A percentile compares a stretch with the other conserved stretches of the same genome.
These are phyloP conservation scores for Miamiensis avidus DNA, from an alignment of 169 alveolate species.

Conservation along the genomic window DNA sequence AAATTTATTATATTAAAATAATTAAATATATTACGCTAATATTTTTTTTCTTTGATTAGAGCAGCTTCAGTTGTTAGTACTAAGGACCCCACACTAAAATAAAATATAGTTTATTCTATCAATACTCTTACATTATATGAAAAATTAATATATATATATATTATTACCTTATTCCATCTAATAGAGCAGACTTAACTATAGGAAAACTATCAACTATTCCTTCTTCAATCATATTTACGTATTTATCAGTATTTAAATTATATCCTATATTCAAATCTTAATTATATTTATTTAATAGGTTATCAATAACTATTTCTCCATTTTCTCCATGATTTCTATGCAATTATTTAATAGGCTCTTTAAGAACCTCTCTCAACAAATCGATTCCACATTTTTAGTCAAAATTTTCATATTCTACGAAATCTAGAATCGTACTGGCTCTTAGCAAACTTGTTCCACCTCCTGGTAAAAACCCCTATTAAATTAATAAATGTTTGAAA, in stretches of 20 bases:
- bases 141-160: no score
- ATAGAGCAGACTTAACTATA: slow-evolving; percentile 8
- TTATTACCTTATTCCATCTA: background rate
- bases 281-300: background rate
- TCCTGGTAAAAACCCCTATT: slow-evolving; percentile 22
- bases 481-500: no score
- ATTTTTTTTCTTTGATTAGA: slow-evolving; percentile 1
- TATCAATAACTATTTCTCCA: slow-evolving; percentile 10
- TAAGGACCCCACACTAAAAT: slow-evolving; percentile 17
- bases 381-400: slow-evolving; percentile 13
- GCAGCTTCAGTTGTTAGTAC: slow-evolving; percentile 28
- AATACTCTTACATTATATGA: no score
- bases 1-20: background rate
- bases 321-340: background rate
- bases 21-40: background rate
- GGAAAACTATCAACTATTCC: slow-evolving; percentile 16
- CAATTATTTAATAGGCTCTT: background rate
- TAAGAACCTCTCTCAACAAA: background rate
- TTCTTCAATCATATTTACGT: slow-evolving; percentile 7
- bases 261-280: slow-evolving; percentile 13
- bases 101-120: background rate
- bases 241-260: slow-evolving; percentile 22
- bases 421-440: slow-evolving; percentile 7
- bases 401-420: slow-evolving; percentile 1
- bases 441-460: slow-evolving; percentile 21